Evolutionary conservation across 331 rosid species (phyloP).

Genomic region (Ulmus americana): DNA sequence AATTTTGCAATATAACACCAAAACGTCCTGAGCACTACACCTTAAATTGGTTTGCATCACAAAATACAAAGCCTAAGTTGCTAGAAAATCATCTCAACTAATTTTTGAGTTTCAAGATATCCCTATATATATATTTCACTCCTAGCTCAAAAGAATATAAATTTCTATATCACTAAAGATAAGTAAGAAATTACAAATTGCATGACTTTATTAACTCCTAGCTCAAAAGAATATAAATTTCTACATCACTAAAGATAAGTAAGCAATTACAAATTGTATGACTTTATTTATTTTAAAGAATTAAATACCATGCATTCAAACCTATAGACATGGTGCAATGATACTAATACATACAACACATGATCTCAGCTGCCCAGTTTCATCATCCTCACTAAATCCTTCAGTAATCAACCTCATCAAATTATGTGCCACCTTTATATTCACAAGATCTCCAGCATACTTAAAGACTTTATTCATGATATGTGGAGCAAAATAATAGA

Average conservation of each 20-base stretch:
- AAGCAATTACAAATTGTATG: neutral
- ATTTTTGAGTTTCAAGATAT: neutral
- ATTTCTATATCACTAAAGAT: too few species aligned
- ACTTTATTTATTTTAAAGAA: neutral
- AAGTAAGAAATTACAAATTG: too few species aligned
- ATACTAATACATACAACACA: constrained; percentile 57
- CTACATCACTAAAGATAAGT: too few species aligned
- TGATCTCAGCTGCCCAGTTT: constrained; percentile 67
- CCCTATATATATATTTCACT: neutral
- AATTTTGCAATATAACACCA: too few species aligned
- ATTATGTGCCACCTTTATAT: constrained; percentile 79
- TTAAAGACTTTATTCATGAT: constrained; percentile 91
- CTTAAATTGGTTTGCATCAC: too few species aligned
- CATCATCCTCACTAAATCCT: constrained; percentile 80
- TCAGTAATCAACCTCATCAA: constrained; percentile 86
- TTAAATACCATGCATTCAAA: neutral
- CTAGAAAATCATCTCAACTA: neutral
- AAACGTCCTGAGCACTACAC: too few species aligned
- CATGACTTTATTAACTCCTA: too few species aligned
- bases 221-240: too few species aligned
- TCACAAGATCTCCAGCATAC: constrained; percentile 90
- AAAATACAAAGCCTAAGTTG: neutral
- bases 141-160: too few species aligned
- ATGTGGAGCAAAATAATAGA: constrained; percentile 32
- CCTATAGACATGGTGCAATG: constrained; percentile 1